Conservation (phyloP, 2,329 filamentous ascomycete genomes). For the Fusarium lyarnte region DNA sequence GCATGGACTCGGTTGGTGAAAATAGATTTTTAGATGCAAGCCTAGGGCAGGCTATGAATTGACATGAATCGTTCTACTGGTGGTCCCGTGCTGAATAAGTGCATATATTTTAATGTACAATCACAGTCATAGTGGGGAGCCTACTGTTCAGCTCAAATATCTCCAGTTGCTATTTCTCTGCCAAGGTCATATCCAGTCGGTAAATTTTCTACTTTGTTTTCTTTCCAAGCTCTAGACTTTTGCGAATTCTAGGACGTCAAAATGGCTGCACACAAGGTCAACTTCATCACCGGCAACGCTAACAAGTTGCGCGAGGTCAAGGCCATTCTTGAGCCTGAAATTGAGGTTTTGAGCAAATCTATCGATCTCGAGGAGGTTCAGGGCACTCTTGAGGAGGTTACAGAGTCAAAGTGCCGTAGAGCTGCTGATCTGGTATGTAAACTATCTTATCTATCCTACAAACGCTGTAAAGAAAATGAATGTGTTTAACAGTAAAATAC, state of each 20-base stretch:
- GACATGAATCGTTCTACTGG: conserved; percentile 33
- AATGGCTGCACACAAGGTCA: conserved; percentile 64
- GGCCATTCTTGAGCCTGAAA: conserved; percentile 80
- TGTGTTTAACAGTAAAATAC: conserved; percentile 11
- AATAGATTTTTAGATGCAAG: conserved; percentile 37
- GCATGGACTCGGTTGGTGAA: conserved; percentile 23
- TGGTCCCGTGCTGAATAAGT: conserved; percentile 18
- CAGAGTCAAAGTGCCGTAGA: conserved; percentile 82
- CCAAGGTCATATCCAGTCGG: not conserved
- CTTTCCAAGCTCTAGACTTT: not conserved
- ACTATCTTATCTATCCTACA: not conserved
- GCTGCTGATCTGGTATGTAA: conserved; percentile 78
- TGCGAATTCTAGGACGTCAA: not conserved
- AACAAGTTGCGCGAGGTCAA: conserved; percentile 93
- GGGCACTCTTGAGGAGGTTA: conserved; percentile 91
- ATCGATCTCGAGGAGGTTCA: conserved; percentile 91
- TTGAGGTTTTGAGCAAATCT: conserved; percentile 77
- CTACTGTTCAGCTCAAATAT: conserved; percentile 2
- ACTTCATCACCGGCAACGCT: conserved; percentile 96
- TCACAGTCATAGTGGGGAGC: conserved; percentile 13
- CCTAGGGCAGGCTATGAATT: conserved; percentile 29
- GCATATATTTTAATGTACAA: conserved; percentile 28
- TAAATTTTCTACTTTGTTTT: not conserved
- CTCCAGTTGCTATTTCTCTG: not conserved
- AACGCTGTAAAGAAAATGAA: not conserved